These are phyloP conservation scores for Candida tetrigidarum DNA, from an alignment of 1,139 yeast genomes.

Conservation along the genomic window DNA sequence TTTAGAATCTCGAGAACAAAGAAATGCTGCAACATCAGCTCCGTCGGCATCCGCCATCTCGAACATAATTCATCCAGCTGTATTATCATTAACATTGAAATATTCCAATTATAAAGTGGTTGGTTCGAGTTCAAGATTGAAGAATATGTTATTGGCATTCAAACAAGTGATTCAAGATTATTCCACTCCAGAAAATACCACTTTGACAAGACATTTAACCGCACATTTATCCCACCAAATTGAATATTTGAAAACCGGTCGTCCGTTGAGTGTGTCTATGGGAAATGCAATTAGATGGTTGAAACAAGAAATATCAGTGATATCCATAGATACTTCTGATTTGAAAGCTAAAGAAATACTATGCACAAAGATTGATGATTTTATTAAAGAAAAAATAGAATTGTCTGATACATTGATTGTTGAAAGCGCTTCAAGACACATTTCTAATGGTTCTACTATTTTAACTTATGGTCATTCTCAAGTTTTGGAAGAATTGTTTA, in stretches of 20 bases:
- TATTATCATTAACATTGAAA: conserved; percentile 77
- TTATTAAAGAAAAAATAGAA: conserved; percentile 83
- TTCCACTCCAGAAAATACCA: conserved; percentile 82
- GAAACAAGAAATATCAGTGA: conserved; percentile 87
- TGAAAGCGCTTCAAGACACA: conserved; percentile 78
- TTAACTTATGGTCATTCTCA: conserved; percentile 89
- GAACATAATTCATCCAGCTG: conserved; percentile 85
- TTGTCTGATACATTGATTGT: conserved; percentile 84
- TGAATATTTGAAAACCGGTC: conserved; percentile 86
- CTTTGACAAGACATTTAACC: conserved; percentile 86
- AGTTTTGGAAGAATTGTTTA: conserved; percentile 76
- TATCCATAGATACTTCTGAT: conserved; percentile 74
- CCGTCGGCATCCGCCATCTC: conserved; percentile 58
- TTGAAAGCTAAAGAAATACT: conserved; percentile 72
- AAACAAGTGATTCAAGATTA: conserved; percentile 81
- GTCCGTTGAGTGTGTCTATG: conserved; percentile 94
- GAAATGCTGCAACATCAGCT: conserved; percentile 49
- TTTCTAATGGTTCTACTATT: conserved; percentile 76
- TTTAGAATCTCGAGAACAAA: conserved; percentile 80
- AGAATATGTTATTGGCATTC: conserved; percentile 85
- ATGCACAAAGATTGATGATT: conserved; percentile 72
- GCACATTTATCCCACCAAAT: conserved; percentile 93
- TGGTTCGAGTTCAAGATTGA: conserved; percentile 87
- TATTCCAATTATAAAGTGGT: conserved; percentile 84
- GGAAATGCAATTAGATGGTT: conserved; percentile 98